Percentiles rank a stretch among this genome's conserved stretches.
Conservation (phyloP, 2,329 filamentous ascomycete species). For the Fusarium virguliforme region DNA sequence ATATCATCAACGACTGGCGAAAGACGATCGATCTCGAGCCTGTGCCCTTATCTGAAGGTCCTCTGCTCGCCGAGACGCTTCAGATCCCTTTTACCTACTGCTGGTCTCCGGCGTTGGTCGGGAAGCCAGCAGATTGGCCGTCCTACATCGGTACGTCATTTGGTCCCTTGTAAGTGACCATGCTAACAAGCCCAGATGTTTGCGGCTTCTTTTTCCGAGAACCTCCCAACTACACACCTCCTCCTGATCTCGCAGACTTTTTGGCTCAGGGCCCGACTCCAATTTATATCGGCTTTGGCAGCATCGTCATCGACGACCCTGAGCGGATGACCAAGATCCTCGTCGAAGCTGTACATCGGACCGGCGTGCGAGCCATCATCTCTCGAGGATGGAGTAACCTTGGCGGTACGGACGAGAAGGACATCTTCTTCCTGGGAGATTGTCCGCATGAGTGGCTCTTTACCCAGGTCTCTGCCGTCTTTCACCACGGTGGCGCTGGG, state of each 20-base stretch:
- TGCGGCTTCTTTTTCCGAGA: slow-evolving; percentile 78
- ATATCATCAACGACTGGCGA: slow-evolving; percentile 44
- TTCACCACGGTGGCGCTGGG: slow-evolving; percentile 81
- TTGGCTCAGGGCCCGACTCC: slow-evolving; percentile 71
- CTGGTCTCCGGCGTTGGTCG: slow-evolving; percentile 79
- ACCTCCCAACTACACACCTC: slow-evolving; percentile 69
- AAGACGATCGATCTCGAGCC: slow-evolving; percentile 30
- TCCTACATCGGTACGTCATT: slow-evolving; percentile 67
- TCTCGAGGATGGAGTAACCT: slow-evolving; percentile 81
- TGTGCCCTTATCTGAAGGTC: slow-evolving; percentile 72
- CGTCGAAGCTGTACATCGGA: slow-evolving; percentile 73
- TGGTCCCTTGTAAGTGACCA: not conserved
- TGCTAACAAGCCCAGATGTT: slow-evolving; percentile 51
- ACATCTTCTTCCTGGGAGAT: slow-evolving; percentile 78
- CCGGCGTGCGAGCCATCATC: slow-evolving; percentile 77
- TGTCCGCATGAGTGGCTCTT: slow-evolving; percentile 83
- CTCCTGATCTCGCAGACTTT: slow-evolving; percentile 69
- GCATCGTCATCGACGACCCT: slow-evolving; percentile 80
- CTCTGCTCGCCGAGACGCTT: slow-evolving; percentile 77
- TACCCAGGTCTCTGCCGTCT: slow-evolving; percentile 73
- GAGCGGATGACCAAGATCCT: slow-evolving; percentile 77
- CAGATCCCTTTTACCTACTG: slow-evolving; percentile 84
- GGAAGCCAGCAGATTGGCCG: slow-evolving; percentile 77
- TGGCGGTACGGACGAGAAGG: slow-evolving; percentile 71
- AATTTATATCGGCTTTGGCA: slow-evolving; percentile 82